Percentiles rank a stretch among this genome's conserved stretches.
phyloP scores from a whole-genome alignment of 2,329 filamentous ascomycete genomes.

The Davidsoniella virescens region DNA sequence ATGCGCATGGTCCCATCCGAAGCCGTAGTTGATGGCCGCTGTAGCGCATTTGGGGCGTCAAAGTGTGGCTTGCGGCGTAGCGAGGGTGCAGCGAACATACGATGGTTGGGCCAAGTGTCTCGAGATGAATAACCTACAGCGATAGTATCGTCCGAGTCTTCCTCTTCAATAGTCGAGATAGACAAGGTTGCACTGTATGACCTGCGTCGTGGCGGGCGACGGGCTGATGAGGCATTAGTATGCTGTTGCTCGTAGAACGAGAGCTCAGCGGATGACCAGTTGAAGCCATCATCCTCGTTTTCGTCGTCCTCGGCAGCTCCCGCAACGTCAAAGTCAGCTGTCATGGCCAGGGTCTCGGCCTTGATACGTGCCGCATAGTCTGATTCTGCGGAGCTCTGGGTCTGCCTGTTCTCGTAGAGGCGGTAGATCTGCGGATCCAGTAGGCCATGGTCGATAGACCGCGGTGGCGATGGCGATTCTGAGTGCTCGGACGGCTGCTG shows the following conservation, averaged over 20 bases:
- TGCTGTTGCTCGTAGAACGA: neutral
- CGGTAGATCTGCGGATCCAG: constrained; percentile 7
- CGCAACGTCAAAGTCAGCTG: constrained; percentile 1
- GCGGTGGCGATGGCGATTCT: neutral
- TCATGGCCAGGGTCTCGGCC: constrained; percentile 8
- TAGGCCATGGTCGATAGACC: neutral
- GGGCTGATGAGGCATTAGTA: neutral
- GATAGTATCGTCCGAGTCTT: constrained; percentile 13
- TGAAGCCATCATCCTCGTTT: neutral
- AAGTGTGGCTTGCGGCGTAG: constrained; percentile 8
- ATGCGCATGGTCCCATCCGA: neutral
- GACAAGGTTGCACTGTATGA: constrained; percentile 5
- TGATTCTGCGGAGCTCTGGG: constrained; percentile 5
- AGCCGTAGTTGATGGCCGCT: neutral
- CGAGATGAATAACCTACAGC: constrained; percentile 3
- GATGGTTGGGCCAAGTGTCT: constrained; percentile 11
- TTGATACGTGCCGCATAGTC: constrained; percentile 9
- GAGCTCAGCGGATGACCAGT: neutral
- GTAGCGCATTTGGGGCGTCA: neutral
- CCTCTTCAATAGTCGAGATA: constrained; percentile 12
- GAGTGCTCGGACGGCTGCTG: no score
- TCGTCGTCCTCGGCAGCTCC: neutral
- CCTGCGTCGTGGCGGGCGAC: constrained; percentile 3
- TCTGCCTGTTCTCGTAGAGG: constrained; percentile 3
- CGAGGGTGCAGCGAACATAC: neutral